Evolutionary conservation across 805 yeast species (phyloP), one percentile per base, ranked within the genome.

Genomic region (Scheffersomyces lignosus): DNA sequence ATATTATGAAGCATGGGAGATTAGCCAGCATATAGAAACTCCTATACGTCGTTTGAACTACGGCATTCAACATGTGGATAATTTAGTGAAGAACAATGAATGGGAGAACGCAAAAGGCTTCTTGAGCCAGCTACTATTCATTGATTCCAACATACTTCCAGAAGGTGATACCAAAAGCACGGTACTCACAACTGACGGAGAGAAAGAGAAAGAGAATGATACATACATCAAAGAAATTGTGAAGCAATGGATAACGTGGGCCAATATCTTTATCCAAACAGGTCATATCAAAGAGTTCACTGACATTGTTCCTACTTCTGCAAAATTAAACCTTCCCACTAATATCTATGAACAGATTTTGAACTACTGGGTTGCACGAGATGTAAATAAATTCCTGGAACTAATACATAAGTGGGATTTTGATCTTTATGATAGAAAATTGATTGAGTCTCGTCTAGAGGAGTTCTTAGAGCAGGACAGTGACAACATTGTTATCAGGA

Each of bases 1-100:
- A 36, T 86, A 61, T 49, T 60, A 69, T 13, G 80, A 80, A 29
- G 97, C 97, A 0, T 91, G 96, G 95, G 71, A 73, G 27, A 78
- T 87, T 52, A 76, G 93, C 40, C 77, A 71, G 33, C 75, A 74
- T 45, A 64, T 86, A 44, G 64, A 83, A 1, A 58, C 69, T 7
- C 67, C 71, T 8, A 41, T 53, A 3, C 77, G 78, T 41, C 60
- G 91, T 33, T 56, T 83, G 8, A 63, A 70, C 26, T 68, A 79
- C 25, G 97, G 96, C 2, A 49, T 78, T 5, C 68, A 70, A 30
- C 80, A 80, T 56, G 66, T 77, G 13, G 72, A 78, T 28, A 37
- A 48, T 2, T 67, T 73, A 18, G 47, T 78, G 1, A 54, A 65
- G 14, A 48, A 54, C 1, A 70, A 70, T 8, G 50, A 73, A 2